phyloP scores from a whole-genome alignment of 2,329 filamentous ascomycete genomes.

The Paecilomyces fulvus region DNA sequence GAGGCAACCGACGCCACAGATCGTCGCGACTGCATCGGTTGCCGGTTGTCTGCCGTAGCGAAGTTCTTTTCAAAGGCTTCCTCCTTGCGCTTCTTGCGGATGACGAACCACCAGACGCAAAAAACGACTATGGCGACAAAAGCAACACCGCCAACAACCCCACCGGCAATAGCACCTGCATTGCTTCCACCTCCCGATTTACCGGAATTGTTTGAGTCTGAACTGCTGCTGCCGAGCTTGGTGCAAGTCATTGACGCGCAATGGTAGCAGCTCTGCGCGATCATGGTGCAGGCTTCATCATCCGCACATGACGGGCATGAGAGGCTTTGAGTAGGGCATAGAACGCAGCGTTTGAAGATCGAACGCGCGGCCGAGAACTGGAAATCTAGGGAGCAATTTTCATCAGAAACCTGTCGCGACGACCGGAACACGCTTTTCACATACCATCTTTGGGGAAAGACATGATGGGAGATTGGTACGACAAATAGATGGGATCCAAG shows the following conservation, averaged over 20 bases:
- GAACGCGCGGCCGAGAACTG: slow-evolving; percentile 11
- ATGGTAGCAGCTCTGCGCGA: slow-evolving; percentile 48
- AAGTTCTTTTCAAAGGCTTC: slow-evolving; percentile 47
- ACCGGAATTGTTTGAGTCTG: slow-evolving; percentile 11
- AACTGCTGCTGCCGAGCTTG: slow-evolving; percentile 29
- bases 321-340: slow-evolving; percentile 46
- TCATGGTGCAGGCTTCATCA: slow-evolving; percentile 52
- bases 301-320: slow-evolving; percentile 52
- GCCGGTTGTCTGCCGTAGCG: slow-evolving; percentile 48
- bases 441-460: slow-evolving; percentile 15
- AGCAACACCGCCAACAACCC: slow-evolving; percentile 77
- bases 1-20: slow-evolving; percentile 93
- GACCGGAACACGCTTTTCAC: neutral
- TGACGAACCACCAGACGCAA: slow-evolving; percentile 77
- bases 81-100: slow-evolving; percentile 63
- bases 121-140: slow-evolving; percentile 67
- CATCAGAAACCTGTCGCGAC: neutral
- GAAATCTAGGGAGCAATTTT: neutral
- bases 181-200: slow-evolving; percentile 42
- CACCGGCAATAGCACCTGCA: slow-evolving; percentile 80
- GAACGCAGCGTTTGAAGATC: slow-evolving; percentile 41
- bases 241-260: slow-evolving; percentile 54
- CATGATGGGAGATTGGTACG: slow-evolving; percentile 17
- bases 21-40: slow-evolving; percentile 54
- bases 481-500: slow-evolving; percentile 3